Base-by-base conservation (phyloP, 768 basidiomycete species). In the Melanogaster broomeanus region DNA sequence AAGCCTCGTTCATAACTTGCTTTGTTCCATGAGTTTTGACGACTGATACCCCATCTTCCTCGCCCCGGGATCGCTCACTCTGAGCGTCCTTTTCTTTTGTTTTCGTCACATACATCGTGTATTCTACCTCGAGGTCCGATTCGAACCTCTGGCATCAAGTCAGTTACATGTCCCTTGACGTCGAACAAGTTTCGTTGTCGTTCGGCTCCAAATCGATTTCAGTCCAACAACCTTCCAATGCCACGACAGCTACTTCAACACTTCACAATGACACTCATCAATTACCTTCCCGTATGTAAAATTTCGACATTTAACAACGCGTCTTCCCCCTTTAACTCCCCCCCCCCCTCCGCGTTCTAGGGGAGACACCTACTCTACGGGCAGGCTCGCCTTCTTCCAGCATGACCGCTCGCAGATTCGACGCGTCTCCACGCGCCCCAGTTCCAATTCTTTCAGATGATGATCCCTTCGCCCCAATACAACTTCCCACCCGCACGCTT, bases 311-410 rank as follows among this genome's bases (percentile, higher is more conserved):
- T 33, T 34, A 33, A 69, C 42, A 69, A 67, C 35, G 72, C 74
- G 15, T 66, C 63, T 15, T 64, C 74, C 34, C 72, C 78, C 55
- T 70, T 73, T 42, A 71, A 35, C 30, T 27, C 43, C 45, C 42
- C 22, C 34, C 42, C 45, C n/a, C 37, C 56, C n/a, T n/a, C n/a
- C 59, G 49, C 43, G 51, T 57, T 48, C 34, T 42, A 59, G 64
- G 57, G 21, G 56, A 62, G 38, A 43, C 47, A 39, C 33, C 51
- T 19, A 44, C 54, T 13, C 46, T 42, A 35, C 52, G 56, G 42
- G 47, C 55, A 2, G 49, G 42, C 40, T 69, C 70, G 43, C 62
- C 70, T 19, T 69, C 62, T 45, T 69, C 70, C 8, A 56, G 55
- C 59, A 70, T 68, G 59, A 66, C 60, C 40, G 4, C 55, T 18